Evolutionary conservation across 345 rosid genomes (phyloP), one percentile per base, ranked within the genome.

Genomic region (Sapria himalayana): DNA sequence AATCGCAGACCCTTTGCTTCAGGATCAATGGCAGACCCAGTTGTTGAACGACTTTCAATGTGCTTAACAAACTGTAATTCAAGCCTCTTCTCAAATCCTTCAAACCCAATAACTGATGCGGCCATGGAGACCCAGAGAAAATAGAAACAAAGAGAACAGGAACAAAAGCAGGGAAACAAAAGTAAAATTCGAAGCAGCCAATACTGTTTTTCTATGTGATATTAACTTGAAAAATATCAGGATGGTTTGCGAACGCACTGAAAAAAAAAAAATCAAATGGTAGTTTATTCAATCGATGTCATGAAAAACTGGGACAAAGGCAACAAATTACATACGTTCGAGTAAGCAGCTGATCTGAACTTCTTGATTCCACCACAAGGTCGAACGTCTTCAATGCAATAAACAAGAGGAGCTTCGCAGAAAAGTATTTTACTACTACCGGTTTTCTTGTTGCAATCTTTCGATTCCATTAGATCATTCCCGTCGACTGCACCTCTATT

Each of bases 361-460:
- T 82, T 82, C 85, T 65, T 71, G 75, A 78, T 75, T 60, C 81
- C 94, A 31, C 94, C 85, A 60, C 66, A 65, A 8, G 94, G 94
- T 47, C 92, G 66, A 54, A 82, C 37, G 82, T 82, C 94, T 70
- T 82, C 92, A 59, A 75, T 82, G 82, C 76, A 57, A 67, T 78
- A 82, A 46, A 81, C 92, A 15, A 82, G 85, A 32, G 94, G 85
- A 63, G 94, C 92, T 78, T 78, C 92, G 64, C 73, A 78, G 66
- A 65, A 70, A 20, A 64, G 46, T 3, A 71, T 53, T 46, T 53
- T 56, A 73, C 70, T 79, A 57, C 74, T 72, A 33, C 80, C 60
- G 46, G 71, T 71, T 75, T 65, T 74, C 71, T 73, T 70, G 43
- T 72, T 75, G 50, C 94, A 81, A 45, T 78, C 78, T 75, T 82